These are phyloP conservation scores for Chenopodium formosanum DNA, from an alignment of 148 eudicot species.

Conservation along the genomic window DNA sequence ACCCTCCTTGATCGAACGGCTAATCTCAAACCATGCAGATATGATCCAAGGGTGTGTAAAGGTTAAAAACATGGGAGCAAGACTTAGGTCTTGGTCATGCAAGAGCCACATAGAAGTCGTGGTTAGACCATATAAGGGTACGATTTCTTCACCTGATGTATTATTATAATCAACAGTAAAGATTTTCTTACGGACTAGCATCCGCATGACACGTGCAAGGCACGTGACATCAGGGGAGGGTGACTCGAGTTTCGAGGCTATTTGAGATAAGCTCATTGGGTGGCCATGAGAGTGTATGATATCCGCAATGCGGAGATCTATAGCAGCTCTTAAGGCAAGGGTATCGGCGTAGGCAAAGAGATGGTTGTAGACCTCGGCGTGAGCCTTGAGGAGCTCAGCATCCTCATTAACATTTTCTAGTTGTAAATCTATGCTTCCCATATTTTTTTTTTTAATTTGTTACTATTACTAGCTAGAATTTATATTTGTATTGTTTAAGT, in stretches of 20 bases:
- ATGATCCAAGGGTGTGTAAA: conserved; percentile 5
- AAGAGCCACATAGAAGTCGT: neutral
- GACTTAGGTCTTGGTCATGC: conserved; percentile 3
- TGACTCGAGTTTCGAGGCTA: neutral
- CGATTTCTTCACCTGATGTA: no score
- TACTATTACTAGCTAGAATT: no score
- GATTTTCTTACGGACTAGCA: neutral
- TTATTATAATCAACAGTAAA: neutral
- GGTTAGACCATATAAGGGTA: conserved; percentile 1
- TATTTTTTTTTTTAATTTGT: no score
- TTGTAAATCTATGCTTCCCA: neutral
- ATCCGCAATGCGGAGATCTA: neutral
- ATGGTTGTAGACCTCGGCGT: conserved; percentile 1
- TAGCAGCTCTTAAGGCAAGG: neutral
- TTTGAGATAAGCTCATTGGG: neutral
- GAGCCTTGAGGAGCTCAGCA: neutral
- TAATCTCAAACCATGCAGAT: neutral
- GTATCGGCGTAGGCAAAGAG: conserved; percentile 2
- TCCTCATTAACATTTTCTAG: neutral
- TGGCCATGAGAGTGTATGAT: conserved; percentile 7
- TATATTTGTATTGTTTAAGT: no score
- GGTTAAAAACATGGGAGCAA: neutral
- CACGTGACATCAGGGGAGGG: neutral
- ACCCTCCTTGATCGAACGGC: neutral
- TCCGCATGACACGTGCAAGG: conserved; percentile 7